Percentiles rank a stretch among this genome's conserved stretches.
phyloP scores from a whole-genome alignment of 768 basidiomycete species.

The Lactarius evosmus region DNA sequence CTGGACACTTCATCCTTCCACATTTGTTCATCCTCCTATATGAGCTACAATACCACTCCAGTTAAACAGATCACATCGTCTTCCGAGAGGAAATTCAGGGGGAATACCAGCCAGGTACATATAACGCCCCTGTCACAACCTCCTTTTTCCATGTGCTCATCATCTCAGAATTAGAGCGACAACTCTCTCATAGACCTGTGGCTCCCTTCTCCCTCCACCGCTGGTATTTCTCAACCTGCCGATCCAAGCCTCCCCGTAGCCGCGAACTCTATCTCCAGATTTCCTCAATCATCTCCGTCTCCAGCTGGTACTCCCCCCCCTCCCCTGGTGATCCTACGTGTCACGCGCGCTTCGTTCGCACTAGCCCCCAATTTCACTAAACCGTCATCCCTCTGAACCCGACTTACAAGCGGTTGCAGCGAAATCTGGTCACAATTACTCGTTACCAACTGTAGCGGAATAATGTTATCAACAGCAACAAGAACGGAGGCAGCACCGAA shows the following conservation, averaged over 20 bases:
- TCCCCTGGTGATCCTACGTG: constrained; percentile 15
- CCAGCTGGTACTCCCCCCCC: not conserved
- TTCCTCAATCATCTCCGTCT: constrained; percentile 8
- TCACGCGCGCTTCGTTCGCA: constrained; percentile 22
- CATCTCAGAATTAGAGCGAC: constrained; percentile 23
- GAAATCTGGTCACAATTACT: constrained; percentile 9
- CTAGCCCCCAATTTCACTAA: constrained; percentile 6
- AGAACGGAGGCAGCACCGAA: constrained; percentile 7
- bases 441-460: constrained; percentile 7
- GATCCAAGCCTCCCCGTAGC: not conserved
- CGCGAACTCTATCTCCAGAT: not conserved
- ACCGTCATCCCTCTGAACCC: constrained; percentile 20
- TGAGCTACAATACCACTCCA: constrained; percentile 26
- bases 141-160: constrained; percentile 20
- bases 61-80: constrained; percentile 19
- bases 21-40: constrained; percentile 24
- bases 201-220: constrained; percentile 8
- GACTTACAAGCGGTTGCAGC: constrained; percentile 14
- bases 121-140: constrained; percentile 15
- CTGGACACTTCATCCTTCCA: constrained; percentile 24
- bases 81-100: constrained; percentile 25
- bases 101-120: constrained; percentile 25
- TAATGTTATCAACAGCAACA: constrained; percentile 11
- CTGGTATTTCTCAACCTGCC: constrained; percentile 16
- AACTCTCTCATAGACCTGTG: constrained; percentile 17